Evolutionary conservation across 306 rosid species (phyloP).

Genomic region (Cicer arietinum): DNA sequence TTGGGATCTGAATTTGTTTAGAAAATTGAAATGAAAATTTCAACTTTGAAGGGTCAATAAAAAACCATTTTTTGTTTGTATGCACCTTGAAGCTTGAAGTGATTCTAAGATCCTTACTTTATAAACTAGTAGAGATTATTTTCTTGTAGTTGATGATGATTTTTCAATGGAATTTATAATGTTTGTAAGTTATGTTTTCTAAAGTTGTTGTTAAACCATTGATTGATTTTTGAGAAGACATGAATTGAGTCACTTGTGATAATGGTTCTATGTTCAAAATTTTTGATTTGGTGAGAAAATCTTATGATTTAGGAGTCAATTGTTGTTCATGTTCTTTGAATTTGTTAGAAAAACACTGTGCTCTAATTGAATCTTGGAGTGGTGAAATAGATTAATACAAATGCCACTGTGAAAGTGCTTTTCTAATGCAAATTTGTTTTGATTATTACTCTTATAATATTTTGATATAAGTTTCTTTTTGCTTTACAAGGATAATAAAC

Average conservation of each 20-base stretch:
- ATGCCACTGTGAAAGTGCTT: background rate
- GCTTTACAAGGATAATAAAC: slow-evolving; percentile 63
- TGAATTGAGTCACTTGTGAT: slow-evolving; percentile 5
- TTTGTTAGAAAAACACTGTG: too few relatives aligned
- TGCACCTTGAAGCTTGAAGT: slow-evolving; percentile 2
- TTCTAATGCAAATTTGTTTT: slow-evolving; percentile 35
- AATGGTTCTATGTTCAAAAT: slow-evolving; percentile 3
- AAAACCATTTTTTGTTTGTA: background rate
- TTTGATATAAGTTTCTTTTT: slow-evolving; percentile 22
- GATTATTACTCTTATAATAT: slow-evolving; percentile 3
- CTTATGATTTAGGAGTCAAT: background rate
- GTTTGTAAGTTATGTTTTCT: background rate
- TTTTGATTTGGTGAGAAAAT: slow-evolving; percentile 12
- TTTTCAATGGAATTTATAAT: slow-evolving; percentile 10
- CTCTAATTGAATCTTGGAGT: too few relatives aligned
- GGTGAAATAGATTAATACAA: too few relatives aligned
- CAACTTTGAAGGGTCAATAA: slow-evolving; percentile 1
- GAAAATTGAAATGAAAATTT: slow-evolving; percentile 24
- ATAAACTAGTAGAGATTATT: background rate
- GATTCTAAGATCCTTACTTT: slow-evolving; percentile 47
- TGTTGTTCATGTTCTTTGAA: background rate
- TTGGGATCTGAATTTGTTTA: slow-evolving; percentile 39
- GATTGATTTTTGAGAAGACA: slow-evolving; percentile 28
- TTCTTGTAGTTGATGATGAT: slow-evolving; percentile 4
- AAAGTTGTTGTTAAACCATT: slow-evolving; percentile 8